Evolutionary conservation across 2,329 filamentous ascomycete species (phyloP), one percentile per base, ranked within the genome.

Genomic region (Phoma herbarum): DNA sequence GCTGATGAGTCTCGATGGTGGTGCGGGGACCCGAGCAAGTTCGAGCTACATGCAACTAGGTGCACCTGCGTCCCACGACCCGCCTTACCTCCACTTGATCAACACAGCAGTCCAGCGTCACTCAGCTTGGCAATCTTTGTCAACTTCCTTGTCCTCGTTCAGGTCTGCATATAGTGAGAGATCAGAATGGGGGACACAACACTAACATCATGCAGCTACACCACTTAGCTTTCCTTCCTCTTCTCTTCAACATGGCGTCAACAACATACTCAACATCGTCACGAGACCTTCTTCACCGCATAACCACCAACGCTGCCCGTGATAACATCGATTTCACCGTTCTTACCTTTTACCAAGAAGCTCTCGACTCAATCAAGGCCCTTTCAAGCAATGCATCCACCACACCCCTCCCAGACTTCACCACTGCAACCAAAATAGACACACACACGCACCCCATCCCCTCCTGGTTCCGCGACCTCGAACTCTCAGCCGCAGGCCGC

Each of bases 381-480:
- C 39, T 39, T 8, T 62, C 77, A 35, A 66, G 65, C 10, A 26
- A 57, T 12, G 52, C 49, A 9, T 25, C 41, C 25, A 43, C 57
- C 22, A 45, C 22, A 4, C 25, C 28, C 14, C 16, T 64, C 10
- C 55, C 63, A 1, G 39, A 55, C 39, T 72, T 70, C 51, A 47
- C 26, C 11, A 56, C 54, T 11, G 70, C 70, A 18, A 66, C 60
- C 9, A 64, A 69, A 14, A 70, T 78, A 48, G 76, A 78, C 57
- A 73, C 74, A 1, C 76, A 78, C 57, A 73, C 70, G 10, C 76
- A 78, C 51, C 71, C 74, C 25, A 71, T 77, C 5, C 74, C 75
- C 2, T 49, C 63, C 4, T 76, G 72, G 69, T 78, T 77, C 58
- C 69, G 70, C 9, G 59, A 57, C 33, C 68, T 77, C 20, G 69